phyloP scores from a whole-genome alignment of 176 grass and related monocot species.

The Ananas comosus region DNA sequence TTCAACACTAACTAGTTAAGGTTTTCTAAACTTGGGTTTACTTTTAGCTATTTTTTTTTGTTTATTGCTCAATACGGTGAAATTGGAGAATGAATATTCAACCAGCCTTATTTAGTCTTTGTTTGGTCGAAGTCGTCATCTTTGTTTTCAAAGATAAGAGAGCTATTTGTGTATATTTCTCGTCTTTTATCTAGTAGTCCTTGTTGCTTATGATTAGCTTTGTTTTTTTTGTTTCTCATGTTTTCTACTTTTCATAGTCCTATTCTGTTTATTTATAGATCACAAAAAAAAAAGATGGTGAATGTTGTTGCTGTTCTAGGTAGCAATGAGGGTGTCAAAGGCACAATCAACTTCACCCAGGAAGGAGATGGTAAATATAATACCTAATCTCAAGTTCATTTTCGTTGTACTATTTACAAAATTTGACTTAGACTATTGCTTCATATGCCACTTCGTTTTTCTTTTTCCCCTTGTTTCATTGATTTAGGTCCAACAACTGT shows the following conservation, averaged over 20 bases:
- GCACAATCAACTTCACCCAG: slow-evolving; percentile 12
- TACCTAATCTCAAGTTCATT: not conserved
- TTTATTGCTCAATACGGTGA: not conserved
- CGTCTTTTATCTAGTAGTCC: not conserved
- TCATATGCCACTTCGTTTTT: not conserved
- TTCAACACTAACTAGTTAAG: not conserved
- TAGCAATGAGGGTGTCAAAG: slow-evolving; percentile 1
- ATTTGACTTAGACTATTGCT: too few relatives aligned
- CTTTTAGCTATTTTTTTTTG: not conserved
- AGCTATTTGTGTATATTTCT: not conserved
- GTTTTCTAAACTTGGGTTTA: not conserved
- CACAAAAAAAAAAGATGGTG: slow-evolving; percentile 7
- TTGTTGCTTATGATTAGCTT: not conserved
- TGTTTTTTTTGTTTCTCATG: not conserved
- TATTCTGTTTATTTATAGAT: not conserved
- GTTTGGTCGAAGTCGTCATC: not conserved
- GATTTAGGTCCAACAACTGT: slow-evolving; percentile 6
- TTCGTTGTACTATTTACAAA: not conserved
- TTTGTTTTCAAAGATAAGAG: not conserved
- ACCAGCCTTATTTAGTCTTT: not conserved
- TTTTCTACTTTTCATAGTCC: not conserved
- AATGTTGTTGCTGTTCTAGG: slow-evolving; percentile 10
- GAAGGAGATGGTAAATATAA: slow-evolving; percentile 1
- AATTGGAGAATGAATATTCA: not conserved
- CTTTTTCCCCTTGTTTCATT: not conserved